Percentiles rank a stretch among this genome's conserved stretches.
Conservation (phyloP, 176 grass and related monocot species). For the Carex kokanica region DNA sequence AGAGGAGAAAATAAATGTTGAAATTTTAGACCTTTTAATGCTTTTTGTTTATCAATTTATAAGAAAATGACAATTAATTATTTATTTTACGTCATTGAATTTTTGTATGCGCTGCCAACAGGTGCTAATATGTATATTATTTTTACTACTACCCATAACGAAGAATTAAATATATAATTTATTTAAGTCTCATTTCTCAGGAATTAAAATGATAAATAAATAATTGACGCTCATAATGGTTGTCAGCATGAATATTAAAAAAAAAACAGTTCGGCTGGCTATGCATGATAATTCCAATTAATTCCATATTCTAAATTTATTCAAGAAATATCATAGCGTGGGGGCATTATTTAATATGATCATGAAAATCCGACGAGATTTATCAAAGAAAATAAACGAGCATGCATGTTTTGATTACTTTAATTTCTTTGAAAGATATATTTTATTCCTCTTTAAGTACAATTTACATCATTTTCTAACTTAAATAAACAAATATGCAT, state of each 20-base stretch:
- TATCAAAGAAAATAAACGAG: no score
- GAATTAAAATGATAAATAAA: neutral
- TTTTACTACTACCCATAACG: neutral
- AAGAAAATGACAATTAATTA: neutral
- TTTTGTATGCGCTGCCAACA: neutral
- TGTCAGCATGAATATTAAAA: neutral
- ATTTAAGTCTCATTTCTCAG: neutral
- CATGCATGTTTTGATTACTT: neutral
- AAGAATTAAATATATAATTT: neutral
- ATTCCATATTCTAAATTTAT: neutral
- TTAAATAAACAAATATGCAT: no score
- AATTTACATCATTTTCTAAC: no score
- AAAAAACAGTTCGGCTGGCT: neutral
- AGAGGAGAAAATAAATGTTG: neutral
- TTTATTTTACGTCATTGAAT: neutral
- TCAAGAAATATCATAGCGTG: neutral
- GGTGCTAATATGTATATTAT: neutral
- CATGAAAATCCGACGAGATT: neutral
- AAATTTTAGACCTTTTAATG: neutral
- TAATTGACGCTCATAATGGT: neutral
- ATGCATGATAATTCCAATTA: neutral
- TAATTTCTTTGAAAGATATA: neutral
- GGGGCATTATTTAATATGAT: neutral
- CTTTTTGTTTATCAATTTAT: neutral
- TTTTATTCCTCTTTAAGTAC: no score